phyloP scores from a whole-genome alignment of 495 filamentous ascomycete genomes.

The Darksidea phi region DNA sequence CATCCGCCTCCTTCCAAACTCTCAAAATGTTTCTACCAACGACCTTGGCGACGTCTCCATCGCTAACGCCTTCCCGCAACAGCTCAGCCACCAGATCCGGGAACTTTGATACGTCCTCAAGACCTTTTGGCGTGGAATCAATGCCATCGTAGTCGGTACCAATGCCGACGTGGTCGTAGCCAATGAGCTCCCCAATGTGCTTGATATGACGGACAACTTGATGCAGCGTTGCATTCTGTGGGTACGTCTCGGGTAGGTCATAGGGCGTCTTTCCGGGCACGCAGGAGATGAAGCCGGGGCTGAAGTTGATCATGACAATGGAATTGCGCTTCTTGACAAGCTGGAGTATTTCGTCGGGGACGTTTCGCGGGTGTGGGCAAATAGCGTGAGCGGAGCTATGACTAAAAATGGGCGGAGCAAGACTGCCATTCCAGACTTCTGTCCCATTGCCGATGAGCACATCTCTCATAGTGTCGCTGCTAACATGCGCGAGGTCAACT shows the following conservation, averaged over 20 bases:
- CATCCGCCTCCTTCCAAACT: conserved; percentile 48
- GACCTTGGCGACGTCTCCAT: conserved; percentile 44
- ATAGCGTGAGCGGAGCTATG: conserved; percentile 67
- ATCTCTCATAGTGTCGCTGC: conserved; percentile 68
- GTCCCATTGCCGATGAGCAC: conserved; percentile 53
- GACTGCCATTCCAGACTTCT: conserved; percentile 49
- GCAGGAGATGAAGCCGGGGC: conserved; percentile 77
- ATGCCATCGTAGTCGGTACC: conserved; percentile 75
- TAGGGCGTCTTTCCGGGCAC: conserved; percentile 47
- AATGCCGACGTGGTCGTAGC: conserved; percentile 72
- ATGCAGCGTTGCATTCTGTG: conserved; percentile 67
- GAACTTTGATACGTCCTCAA: conserved; percentile 80
- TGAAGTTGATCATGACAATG: conserved; percentile 76
- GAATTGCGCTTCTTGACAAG: conserved; percentile 59
- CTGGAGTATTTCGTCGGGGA: conserved; percentile 68
- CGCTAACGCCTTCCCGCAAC: conserved; percentile 43
- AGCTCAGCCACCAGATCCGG: conserved; percentile 74
- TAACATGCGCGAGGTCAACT: conserved; percentile 69
- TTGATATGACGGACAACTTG: conserved; percentile 75
- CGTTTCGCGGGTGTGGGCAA: conserved; percentile 70
- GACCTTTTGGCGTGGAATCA: conserved; percentile 53
- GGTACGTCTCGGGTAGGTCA: conserved; percentile 46
- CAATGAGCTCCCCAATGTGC: conserved; percentile 67
- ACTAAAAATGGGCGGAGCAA: conserved; percentile 70
- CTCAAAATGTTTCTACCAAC: conserved; percentile 45